Conservation (phyloP, 805 yeast genomes). For the Yamadazyma sp. region DNA sequence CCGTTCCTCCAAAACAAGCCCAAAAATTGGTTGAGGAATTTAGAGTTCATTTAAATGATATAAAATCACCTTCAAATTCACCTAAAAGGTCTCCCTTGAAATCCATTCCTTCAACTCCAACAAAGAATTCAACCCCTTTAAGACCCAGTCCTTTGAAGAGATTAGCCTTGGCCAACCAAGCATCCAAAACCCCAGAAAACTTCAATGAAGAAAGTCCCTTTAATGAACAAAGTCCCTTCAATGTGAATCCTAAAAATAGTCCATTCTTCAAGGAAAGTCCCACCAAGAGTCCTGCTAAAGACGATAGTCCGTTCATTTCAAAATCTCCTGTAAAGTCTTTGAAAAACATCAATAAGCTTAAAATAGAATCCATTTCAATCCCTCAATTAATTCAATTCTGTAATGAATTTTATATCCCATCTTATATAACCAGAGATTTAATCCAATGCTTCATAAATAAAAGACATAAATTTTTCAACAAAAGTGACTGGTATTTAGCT, state of each 20-base stretch:
- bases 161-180: slow-evolving; percentile 20
- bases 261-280: slow-evolving; percentile 1
- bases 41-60: slow-evolving; percentile 34
- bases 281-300: too few relatives aligned
- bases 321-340: neutral
- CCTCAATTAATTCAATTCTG: slow-evolving; percentile 46
- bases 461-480: slow-evolving; percentile 47
- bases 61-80: slow-evolving; percentile 12
- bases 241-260: slow-evolving; percentile 2
- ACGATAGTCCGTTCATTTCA: neutral
- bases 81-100: slow-evolving; percentile 20
- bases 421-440: slow-evolving; percentile 47
- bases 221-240: slow-evolving; percentile 1
- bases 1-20: slow-evolving; percentile 50
- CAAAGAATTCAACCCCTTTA: slow-evolving; percentile 19
- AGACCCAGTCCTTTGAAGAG: slow-evolving; percentile 37
- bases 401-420: slow-evolving; percentile 62
- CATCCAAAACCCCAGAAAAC: neutral
- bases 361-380: slow-evolving; percentile 11
- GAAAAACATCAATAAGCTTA: slow-evolving; percentile 5
- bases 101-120: slow-evolving; percentile 1
- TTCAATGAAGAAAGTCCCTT: slow-evolving; percentile 3
- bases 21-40: slow-evolving; percentile 45
- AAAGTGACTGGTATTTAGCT: slow-evolving; percentile 65
- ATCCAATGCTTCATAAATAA: slow-evolving; percentile 49